Conservation (phyloP, 2,329 filamentous ascomycete species). For the Berkeleyomyces rouxiae region DNA sequence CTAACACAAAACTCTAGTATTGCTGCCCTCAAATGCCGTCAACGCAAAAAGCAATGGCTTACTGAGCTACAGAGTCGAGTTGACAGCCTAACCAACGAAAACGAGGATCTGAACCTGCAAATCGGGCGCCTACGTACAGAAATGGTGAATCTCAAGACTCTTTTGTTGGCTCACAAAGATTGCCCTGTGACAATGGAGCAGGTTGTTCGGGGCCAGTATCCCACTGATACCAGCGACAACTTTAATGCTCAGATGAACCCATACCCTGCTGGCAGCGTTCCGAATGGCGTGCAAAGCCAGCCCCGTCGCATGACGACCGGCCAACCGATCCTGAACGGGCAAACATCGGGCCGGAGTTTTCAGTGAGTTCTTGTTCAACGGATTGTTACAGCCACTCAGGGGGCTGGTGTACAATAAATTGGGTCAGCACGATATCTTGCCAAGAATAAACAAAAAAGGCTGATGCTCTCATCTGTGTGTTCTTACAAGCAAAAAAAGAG, state of each 20-base stretch:
- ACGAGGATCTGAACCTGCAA: conserved; percentile 69
- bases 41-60: conserved; percentile 98
- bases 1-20: conserved; percentile 39
- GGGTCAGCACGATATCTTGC: background rate
- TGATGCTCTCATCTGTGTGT: background rate
- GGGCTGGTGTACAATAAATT: background rate
- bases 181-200: conserved; percentile 85
- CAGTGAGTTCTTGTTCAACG: background rate
- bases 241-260: conserved; percentile 41
- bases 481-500: background rate
- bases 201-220: conserved; percentile 22
- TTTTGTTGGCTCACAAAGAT: conserved; percentile 87
- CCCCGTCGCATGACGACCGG: conserved; percentile 9
- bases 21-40: conserved; percentile 87
- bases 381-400: background rate
- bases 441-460: background rate
- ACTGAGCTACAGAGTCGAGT: conserved; percentile 89
- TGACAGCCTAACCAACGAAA: conserved; percentile 81
- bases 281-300: background rate
- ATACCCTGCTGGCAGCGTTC: conserved; percentile 21
- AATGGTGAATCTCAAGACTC: conserved; percentile 83
- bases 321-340: conserved; percentile 11
- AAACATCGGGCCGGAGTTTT: conserved; percentile 4
- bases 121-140: conserved; percentile 79
- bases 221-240: conserved; percentile 40